Percentiles rank a stretch among this genome's conserved stretches.
Conservation (phyloP, 2,329 filamentous ascomycete species). For the Anthostomella pinea region DNA sequence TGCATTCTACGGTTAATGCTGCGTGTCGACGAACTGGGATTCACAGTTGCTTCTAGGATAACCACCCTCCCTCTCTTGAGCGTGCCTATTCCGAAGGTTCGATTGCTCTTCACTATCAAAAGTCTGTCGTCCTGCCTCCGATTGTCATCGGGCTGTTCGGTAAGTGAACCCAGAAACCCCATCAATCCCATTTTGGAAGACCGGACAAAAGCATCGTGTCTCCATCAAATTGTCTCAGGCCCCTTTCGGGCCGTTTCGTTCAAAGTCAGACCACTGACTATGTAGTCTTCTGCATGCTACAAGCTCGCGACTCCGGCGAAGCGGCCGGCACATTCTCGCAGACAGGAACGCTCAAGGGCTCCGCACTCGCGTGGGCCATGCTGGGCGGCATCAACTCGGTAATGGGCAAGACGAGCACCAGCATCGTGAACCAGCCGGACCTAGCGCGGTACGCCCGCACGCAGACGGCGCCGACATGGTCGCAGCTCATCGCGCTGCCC, state of each 20-base stretch:
- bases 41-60: not conserved
- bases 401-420: conserved; percentile 5
- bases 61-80: conserved; percentile 4
- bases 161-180: not conserved
- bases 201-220: too few relatives aligned
- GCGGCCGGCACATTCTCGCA: not conserved
- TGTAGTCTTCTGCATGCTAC: conserved; percentile 8
- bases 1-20: not conserved
- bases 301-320: not conserved
- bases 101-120: conserved; percentile 6
- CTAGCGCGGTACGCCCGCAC: conserved; percentile 2
- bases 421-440: conserved; percentile 6
- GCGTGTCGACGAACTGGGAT: not conserved
- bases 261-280: not conserved
- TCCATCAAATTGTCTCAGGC: too few relatives aligned
- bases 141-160: conserved; percentile 9
- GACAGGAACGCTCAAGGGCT: not conserved
- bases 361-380: conserved; percentile 6
- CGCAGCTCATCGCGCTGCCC: conserved; percentile 5
- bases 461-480: conserved; percentile 3
- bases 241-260: too few relatives aligned
- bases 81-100: conserved; percentile 8
- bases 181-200: too few relatives aligned
- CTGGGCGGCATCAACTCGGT: conserved; percentile 1
- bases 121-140: conserved; percentile 6